phyloP scores from a whole-genome alignment of 2,329 filamentous ascomycete species.

The Aspergillus aculeatinus region DNA sequence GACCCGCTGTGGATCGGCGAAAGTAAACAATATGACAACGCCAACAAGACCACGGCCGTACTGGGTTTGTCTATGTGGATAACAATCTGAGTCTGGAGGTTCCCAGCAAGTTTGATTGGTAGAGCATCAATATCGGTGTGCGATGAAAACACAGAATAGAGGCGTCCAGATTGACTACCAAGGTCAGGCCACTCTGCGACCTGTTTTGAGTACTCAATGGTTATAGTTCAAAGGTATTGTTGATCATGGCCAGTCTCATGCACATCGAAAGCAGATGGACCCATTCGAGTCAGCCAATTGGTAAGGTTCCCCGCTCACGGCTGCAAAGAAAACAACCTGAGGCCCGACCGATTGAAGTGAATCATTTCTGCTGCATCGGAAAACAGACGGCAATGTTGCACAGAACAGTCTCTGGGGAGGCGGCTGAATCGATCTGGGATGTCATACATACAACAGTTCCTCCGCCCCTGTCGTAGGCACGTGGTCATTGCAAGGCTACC shows the following conservation, averaged over 20 bases:
- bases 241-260: background rate
- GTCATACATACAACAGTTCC: background rate
- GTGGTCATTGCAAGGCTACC: background rate
- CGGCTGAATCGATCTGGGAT: background rate
- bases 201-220: background rate
- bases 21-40: background rate
- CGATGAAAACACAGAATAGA: background rate
- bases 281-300: background rate
- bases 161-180: background rate
- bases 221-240: background rate
- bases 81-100: background rate
- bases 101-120: background rate
- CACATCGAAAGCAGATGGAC: background rate
- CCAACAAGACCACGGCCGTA: slow-evolving; percentile 29
- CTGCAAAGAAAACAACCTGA: background rate
- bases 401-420: background rate
- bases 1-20: slow-evolving; percentile 6
- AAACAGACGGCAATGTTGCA: background rate
- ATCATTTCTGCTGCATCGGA: background rate
- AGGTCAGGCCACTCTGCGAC: background rate
- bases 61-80: slow-evolving; percentile 52
- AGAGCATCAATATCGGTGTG: background rate
- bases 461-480: background rate
- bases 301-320: background rate
- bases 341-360: background rate